phyloP scores from a whole-genome alignment of 1,139 yeast species.

The Starmera stellimalicola region DNA sequence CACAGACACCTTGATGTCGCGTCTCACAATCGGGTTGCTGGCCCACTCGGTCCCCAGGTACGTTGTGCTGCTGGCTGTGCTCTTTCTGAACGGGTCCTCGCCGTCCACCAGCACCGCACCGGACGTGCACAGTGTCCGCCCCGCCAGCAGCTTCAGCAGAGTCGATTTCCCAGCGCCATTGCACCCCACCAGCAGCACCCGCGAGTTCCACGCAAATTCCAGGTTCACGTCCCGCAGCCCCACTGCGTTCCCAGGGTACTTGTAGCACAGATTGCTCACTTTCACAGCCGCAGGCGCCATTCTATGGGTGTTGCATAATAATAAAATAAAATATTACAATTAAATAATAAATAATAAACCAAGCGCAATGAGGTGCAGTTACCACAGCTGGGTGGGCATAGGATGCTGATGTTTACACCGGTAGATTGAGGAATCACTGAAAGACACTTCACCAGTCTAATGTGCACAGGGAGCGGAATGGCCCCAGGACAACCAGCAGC shows the following conservation, averaged over 20 bases:
- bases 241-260: slow-evolving; percentile 55
- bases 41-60: slow-evolving; percentile 99
- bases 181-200: slow-evolving; percentile 80
- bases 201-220: slow-evolving; percentile 56
- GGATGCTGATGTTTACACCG: no score
- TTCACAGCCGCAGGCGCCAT: slow-evolving; percentile 39
- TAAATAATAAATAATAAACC: no score
- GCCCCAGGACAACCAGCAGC: no score
- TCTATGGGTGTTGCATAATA: no score
- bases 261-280: slow-evolving; percentile 58
- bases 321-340: no score
- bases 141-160: slow-evolving; percentile 72
- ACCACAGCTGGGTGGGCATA: no score
- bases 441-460: no score
- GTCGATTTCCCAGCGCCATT: slow-evolving; percentile 98
- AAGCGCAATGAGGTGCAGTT: no score
- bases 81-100: slow-evolving; percentile 69
- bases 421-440: no score
- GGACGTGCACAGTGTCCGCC: slow-evolving; percentile 73
- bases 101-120: slow-evolving; percentile 67
- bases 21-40: slow-evolving; percentile 74
- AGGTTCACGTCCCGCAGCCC: slow-evolving; percentile 62
- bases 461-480: no score
- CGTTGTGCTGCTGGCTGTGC: slow-evolving; percentile 51
- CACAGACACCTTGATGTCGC: slow-evolving; percentile 82